Conservation (phyloP, 1,139 yeast species). For the Candida gigantensis region DNA sequence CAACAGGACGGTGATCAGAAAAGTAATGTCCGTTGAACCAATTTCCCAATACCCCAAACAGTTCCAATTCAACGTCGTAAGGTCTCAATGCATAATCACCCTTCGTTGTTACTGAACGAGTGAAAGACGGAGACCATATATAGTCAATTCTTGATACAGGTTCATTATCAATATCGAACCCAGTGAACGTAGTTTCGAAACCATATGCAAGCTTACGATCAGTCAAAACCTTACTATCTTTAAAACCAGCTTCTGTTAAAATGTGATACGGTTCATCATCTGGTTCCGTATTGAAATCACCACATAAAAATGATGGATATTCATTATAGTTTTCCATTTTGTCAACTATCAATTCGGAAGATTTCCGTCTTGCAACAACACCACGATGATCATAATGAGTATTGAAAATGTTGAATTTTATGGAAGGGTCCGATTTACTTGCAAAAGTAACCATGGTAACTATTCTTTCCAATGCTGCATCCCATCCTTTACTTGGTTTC, state of each 20-base stretch:
- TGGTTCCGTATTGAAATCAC: constrained; percentile 60
- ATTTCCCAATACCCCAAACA: constrained; percentile 47
- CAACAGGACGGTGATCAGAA: constrained; percentile 26
- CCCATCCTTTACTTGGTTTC: constrained; percentile 42
- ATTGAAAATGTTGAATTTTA: constrained; percentile 46
- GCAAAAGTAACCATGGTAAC: constrained; percentile 42
- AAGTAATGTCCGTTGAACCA: constrained; percentile 35
- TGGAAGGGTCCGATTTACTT: constrained; percentile 21
- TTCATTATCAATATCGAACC: constrained; percentile 34
- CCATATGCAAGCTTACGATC: constrained; percentile 36
- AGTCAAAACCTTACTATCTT: constrained; percentile 31
- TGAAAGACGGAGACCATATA: constrained; percentile 40
- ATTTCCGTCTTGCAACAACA: constrained; percentile 43
- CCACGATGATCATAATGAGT: constrained; percentile 65
- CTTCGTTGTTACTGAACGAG: constrained; percentile 12
- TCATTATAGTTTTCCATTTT: constrained; percentile 39
- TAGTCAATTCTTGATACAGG: constrained; percentile 46
- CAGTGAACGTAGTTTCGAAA: constrained; percentile 46
- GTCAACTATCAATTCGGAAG: constrained; percentile 48
- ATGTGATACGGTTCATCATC: constrained; percentile 49
- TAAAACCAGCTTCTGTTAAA: constrained; percentile 34
- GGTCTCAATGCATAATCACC: constrained; percentile 18
- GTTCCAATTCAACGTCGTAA: constrained; percentile 19
- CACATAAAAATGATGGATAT: constrained; percentile 45
- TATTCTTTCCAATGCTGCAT: constrained; percentile 44